Evolutionary conservation across 2,329 filamentous ascomycete genomes (phyloP).

Genomic region (Ophiostoma australiae): DNA sequence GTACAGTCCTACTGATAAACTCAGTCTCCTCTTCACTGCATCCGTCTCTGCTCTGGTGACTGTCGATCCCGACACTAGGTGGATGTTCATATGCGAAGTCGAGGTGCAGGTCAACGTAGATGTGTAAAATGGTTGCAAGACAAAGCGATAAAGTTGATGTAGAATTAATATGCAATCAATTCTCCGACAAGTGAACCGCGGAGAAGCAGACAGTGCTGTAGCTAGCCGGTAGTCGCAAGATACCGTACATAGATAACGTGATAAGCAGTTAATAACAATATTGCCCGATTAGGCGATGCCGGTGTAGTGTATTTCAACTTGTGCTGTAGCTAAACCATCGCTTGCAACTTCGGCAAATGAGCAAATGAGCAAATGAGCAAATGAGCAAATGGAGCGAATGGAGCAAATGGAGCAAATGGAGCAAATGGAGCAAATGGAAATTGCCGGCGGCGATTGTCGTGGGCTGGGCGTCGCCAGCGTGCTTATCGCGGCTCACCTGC

Average conservation of each 20-base stretch:
- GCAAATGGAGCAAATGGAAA: neutral
- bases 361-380: neutral
- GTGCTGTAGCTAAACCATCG: neutral
- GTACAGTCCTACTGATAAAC: neutral
- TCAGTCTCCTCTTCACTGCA: neutral
- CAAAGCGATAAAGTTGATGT: neutral
- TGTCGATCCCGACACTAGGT: constrained; percentile 11
- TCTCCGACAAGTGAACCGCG: neutral
- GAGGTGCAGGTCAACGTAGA: neutral
- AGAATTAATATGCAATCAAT: neutral
- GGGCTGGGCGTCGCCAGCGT: neutral
- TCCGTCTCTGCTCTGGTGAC: neutral
- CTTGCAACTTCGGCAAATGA: neutral
- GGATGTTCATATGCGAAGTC: neutral
- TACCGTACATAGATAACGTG: neutral
- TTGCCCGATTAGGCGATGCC: constrained; percentile 11
- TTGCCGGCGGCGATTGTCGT: neutral
- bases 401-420: neutral
- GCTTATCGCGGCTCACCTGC: constrained; percentile 1
- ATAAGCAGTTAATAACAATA: neutral
- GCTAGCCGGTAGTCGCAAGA: neutral
- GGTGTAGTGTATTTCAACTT: constrained; percentile 13
- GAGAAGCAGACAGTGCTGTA: neutral
- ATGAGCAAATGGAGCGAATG: neutral
- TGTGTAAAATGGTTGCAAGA: neutral